phyloP scores from a whole-genome alignment of 257 asterid species.

The Solanum acaule region DNA sequence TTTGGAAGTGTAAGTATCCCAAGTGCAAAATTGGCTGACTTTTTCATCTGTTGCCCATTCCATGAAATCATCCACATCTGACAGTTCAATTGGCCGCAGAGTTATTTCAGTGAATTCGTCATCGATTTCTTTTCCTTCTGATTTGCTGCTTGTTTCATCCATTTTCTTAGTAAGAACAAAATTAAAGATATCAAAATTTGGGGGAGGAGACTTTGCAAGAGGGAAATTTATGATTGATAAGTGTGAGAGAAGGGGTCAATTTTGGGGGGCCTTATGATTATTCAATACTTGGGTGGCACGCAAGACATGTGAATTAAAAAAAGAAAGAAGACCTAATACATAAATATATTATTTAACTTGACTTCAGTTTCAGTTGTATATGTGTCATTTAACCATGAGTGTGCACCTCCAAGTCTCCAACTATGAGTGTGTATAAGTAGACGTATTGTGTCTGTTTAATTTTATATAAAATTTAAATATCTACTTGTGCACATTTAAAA shows the following conservation, averaged over 20 bases:
- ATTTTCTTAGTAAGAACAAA: not conserved
- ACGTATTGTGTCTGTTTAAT: too few species aligned
- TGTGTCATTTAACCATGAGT: too few species aligned
- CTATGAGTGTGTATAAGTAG: too few species aligned
- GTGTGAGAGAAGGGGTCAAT: not conserved
- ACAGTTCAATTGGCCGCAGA: conserved; percentile 17
- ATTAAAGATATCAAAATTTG: not conserved
- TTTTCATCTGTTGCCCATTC: conserved; percentile 45
- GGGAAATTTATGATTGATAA: not conserved
- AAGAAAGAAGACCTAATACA: too few species aligned
- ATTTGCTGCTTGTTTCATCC: conserved; percentile 1
- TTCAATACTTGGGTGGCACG: not conserved
- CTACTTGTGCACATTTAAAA: too few species aligned
- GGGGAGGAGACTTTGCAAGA: not conserved
- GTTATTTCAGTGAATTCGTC: conserved; percentile 12
- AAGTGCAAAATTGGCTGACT: conserved; percentile 18
- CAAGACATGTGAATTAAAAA: too few species aligned
- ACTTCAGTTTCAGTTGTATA: too few species aligned
- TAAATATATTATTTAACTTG: too few species aligned
- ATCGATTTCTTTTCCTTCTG: not conserved
- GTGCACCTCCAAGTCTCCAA: too few species aligned
- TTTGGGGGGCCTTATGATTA: not conserved
- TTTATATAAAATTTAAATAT: too few species aligned
- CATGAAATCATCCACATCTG: conserved; percentile 53
- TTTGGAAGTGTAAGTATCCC: conserved; percentile 45